A percentile compares a stretch with the other conserved stretches of the same genome.
These are phyloP conservation scores for Royoungia palumana DNA, from an alignment of 768 basidiomycete species.

Conservation along the genomic window DNA sequence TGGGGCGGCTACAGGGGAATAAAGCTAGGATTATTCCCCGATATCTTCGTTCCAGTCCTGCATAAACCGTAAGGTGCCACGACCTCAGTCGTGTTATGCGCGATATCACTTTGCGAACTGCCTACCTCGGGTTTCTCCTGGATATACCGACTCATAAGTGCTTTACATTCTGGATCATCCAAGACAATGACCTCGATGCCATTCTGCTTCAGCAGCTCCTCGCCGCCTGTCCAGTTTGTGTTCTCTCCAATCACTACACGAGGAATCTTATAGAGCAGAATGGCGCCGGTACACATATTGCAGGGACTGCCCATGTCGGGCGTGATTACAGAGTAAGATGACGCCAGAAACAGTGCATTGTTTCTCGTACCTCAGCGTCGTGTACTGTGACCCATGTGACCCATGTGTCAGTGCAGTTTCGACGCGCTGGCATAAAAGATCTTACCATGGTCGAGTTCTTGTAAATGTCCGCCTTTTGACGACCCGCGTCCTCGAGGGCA, in stretches of 20 bases:
- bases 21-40: conserved; percentile 27
- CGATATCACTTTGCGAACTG: conserved; percentile 3
- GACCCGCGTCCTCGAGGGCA: conserved; percentile 52
- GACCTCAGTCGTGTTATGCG: conserved; percentile 1
- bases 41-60: conserved; percentile 64
- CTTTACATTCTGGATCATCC: conserved; percentile 48
- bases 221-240: conserved; percentile 48
- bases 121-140: conserved; percentile 50
- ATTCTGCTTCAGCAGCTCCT: conserved; percentile 46
- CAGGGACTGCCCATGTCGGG: conserved; percentile 44
- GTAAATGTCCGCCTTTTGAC: conserved; percentile 44
- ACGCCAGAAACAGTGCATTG: background rate
- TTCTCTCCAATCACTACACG: conserved; percentile 68
- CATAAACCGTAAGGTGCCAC: conserved; percentile 12
- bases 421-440: no score
- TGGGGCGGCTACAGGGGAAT: conserved; percentile 7
- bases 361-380: conserved; percentile 34
- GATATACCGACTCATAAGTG: conserved; percentile 56
- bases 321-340: background rate
- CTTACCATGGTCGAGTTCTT: conserved; percentile 48
- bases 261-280: conserved; percentile 60
- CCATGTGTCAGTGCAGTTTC: background rate
- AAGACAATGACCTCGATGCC: conserved; percentile 55
- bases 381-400: conserved; percentile 34
- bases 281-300: conserved; percentile 63